These are phyloP conservation scores for Cynara cardunculus DNA, from an alignment of 129 eudicot genomes.

Conservation along the genomic window DNA sequence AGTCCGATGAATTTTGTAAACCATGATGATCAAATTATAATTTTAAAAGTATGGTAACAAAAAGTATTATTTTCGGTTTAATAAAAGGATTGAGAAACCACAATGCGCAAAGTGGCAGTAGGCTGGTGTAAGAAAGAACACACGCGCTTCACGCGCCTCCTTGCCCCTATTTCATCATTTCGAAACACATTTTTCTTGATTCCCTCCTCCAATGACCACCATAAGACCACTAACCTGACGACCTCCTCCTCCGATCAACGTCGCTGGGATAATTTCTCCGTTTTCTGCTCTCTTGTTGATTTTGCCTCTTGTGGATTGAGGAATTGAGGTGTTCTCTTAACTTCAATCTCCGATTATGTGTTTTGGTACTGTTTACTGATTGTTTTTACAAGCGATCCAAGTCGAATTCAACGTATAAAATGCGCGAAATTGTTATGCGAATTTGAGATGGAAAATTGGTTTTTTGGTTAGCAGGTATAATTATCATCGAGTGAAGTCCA, in stretches of 20 bases:
- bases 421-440: not conserved
- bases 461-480: not conserved
- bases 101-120: not conserved
- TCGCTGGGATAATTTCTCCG: not conserved
- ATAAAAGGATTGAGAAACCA: not conserved
- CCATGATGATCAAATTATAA: too few species aligned
- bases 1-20: too few species aligned
- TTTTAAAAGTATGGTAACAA: too few species aligned
- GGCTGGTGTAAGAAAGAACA: not conserved
- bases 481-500: constrained; percentile 11
- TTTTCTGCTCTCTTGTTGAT: not conserved
- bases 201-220: constrained; percentile 10
- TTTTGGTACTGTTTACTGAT: not conserved
- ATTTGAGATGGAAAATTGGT: not conserved
- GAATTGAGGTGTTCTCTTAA: not conserved
- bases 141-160: constrained; percentile 16
- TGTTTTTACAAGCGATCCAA: not conserved
- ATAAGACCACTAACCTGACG: not conserved
- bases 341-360: constrained; percentile 6
- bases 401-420: not conserved
- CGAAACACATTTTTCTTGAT: constrained; percentile 8
- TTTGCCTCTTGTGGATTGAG: constrained; percentile 1
- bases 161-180: not conserved
- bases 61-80: too few species aligned
- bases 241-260: constrained; percentile 18